Conservation (phyloP, 1,139 yeast genomes). For the Torulaspora globosa region DNA sequence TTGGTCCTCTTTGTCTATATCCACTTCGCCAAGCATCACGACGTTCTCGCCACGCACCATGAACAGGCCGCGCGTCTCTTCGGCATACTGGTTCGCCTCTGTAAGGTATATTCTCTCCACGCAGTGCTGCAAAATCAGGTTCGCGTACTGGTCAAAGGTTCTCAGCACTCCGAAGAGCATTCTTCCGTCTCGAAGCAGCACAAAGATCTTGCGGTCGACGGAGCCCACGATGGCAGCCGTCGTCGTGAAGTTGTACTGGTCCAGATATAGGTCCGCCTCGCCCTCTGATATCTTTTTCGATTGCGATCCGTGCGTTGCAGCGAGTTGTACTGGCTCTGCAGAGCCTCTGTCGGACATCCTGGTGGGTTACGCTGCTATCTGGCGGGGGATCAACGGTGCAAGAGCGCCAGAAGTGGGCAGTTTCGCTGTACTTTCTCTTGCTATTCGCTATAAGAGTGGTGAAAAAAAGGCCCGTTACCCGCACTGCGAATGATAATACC, state of each 20-base stretch:
- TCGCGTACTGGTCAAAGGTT: slow-evolving; percentile 94
- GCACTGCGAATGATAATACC: neutral
- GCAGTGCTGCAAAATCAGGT: slow-evolving; percentile 87
- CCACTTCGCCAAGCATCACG: slow-evolving; percentile 92
- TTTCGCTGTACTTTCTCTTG: neutral
- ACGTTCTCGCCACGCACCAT: slow-evolving; percentile 96
- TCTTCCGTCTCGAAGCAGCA: slow-evolving; percentile 85
- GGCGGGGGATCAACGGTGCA: no score
- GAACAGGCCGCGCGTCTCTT: slow-evolving; percentile 70
- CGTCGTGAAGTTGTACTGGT: slow-evolving; percentile 84
- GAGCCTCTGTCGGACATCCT: slow-evolving; percentile 7
- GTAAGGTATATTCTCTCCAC: slow-evolving; percentile 74
- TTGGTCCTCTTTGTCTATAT: slow-evolving; percentile 79
- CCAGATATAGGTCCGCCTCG: slow-evolving; percentile 43
- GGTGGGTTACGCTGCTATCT: neutral
- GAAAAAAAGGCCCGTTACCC: slow-evolving; percentile 7
- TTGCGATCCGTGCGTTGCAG: neutral
- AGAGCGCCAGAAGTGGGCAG: neutral
- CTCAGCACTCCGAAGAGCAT: slow-evolving; percentile 84
- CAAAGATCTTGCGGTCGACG: slow-evolving; percentile 74
- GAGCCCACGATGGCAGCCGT: slow-evolving; percentile 95
- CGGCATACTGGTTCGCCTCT: slow-evolving; percentile 57
- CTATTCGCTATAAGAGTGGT: neutral
- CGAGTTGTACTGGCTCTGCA: neutral
- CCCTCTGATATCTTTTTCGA: slow-evolving; percentile 34